These are phyloP conservation scores for Botrytis cinerea DNA, from an alignment of 2,329 filamentous ascomycete genomes.

Conservation along the genomic window DNA sequence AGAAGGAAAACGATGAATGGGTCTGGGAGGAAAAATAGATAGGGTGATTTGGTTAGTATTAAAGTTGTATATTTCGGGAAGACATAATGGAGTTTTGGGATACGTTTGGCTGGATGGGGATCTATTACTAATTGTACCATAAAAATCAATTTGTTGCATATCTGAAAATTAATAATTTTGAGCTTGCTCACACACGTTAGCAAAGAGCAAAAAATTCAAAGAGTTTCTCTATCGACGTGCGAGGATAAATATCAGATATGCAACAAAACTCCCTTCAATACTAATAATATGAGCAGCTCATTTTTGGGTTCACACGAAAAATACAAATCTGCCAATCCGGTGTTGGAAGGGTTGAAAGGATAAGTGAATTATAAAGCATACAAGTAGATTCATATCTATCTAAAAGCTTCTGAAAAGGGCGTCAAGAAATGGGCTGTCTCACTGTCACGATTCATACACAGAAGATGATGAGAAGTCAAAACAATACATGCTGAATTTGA, in stretches of 20 bases:
- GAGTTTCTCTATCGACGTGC: neutral
- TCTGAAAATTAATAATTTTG: neutral
- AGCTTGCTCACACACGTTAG: neutral
- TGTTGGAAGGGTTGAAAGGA: neutral
- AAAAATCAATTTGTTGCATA: neutral
- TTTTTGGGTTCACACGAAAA: neutral
- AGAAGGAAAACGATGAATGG: neutral
- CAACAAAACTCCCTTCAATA: neutral
- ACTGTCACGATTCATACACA: neutral
- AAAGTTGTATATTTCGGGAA: no score
- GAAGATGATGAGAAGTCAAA: neutral
- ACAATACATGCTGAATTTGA: neutral
- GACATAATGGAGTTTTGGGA: neutral
- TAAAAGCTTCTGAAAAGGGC: neutral
- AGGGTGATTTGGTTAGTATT: neutral
- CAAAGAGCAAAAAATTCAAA: neutral
- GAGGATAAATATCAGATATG: neutral
- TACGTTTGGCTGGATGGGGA: no score
- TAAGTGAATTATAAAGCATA: neutral
- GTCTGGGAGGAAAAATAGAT: neutral
- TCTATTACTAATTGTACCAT: neutral
- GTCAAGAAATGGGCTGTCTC: neutral
- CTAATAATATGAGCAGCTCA: neutral
- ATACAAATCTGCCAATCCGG: neutral
- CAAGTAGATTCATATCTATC: neutral